Conservation (phyloP, 305 asterid species). For the Andrographis paniculata region DNA sequence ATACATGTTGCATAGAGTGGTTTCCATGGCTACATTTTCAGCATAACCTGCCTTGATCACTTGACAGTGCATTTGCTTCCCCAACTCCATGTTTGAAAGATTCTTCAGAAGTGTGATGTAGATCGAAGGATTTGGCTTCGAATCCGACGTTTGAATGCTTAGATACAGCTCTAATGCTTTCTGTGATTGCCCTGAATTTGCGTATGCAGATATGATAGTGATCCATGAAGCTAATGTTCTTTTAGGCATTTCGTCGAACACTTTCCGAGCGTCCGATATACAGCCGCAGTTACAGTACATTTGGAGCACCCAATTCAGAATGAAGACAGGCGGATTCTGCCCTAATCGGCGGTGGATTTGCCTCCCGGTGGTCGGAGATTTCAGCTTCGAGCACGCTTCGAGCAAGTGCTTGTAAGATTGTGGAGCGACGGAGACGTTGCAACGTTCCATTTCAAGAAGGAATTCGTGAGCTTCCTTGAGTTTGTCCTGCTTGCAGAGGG, state of each 20-base stretch:
- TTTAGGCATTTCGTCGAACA: constrained; percentile 50
- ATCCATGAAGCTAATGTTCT: constrained; percentile 31
- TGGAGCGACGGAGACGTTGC: constrained; percentile 27
- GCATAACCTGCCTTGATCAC: constrained; percentile 42
- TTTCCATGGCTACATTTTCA: constrained; percentile 34
- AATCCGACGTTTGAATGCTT: constrained; percentile 21
- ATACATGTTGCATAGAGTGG: constrained; percentile 41
- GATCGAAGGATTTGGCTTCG: constrained; percentile 20
- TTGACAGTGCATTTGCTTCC: constrained; percentile 43
- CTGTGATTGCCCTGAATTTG: constrained; percentile 27
- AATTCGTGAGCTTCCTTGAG: constrained; percentile 41
- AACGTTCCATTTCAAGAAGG: constrained; percentile 40
- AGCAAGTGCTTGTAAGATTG: constrained; percentile 38
- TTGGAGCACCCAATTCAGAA: constrained; percentile 19
- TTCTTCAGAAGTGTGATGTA: constrained; percentile 31
- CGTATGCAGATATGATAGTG: constrained; percentile 35
- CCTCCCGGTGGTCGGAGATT: constrained; percentile 30
- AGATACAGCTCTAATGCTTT: constrained; percentile 27
- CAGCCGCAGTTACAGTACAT: constrained; percentile 46
- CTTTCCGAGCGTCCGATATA: constrained; percentile 30
- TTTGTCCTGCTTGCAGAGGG: constrained; percentile 42
- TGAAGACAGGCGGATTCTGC: constrained; percentile 25
- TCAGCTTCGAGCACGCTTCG: constrained; percentile 29
- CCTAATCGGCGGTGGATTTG: constrained; percentile 26
- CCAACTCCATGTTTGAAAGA: constrained; percentile 30